Base-by-base conservation (phyloP, 1,284 basidiomycete species). In the Ustilago xerochloae region DNA sequence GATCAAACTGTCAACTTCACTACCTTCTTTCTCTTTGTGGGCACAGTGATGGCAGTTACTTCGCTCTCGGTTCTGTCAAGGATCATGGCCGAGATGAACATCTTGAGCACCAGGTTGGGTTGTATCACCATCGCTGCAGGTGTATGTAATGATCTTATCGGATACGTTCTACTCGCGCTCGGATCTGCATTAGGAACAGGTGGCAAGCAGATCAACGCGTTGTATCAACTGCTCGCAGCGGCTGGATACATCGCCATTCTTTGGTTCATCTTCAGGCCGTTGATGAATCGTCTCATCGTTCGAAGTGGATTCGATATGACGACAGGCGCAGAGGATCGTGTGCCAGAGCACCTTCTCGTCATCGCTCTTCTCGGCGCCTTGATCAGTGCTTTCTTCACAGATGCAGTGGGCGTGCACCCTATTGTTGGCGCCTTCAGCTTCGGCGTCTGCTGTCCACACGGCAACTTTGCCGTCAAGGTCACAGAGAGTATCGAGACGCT, bases 1-100 rank as follows among this genome's bases (percentile, higher is more conserved):
- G 76, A 76, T 18, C 61, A 63, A 18, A 63, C 74, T 22, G 58
- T 71, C 53, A 54, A 65, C 36, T 79, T 79, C 43, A 73, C 76
- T 32, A 76, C 76, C 36, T 78, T 79, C 45, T 73, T 79, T 53
- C 67, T 78, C 57, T 79, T 79, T 45, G 75, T 79, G 12, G 78
- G 64, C 49, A 79, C 78, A 8, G 71, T 75, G 33, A 79, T 79
- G 78, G 74, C 77, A 13, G 78, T 79, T 24, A 79, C 78, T 12
- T 66, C 63, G 24, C 63, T 79, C 9, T 64, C 61, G 36, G 74
- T 78, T 4, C 64, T 78, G 15, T 75, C 65, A 0, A 55, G 77
- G 8, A 69, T 79, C 62, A 63, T 77, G 64, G 70, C 77, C 45
- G 77, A 79, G 59, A 67, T 79, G 63, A 53, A 70, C 50, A 70